A percentile compares a stretch with the other conserved stretches of the same genome.
Evolutionary conservation across 306 rosid genomes (phyloP).

Genomic region (Malus asiatica): DNA sequence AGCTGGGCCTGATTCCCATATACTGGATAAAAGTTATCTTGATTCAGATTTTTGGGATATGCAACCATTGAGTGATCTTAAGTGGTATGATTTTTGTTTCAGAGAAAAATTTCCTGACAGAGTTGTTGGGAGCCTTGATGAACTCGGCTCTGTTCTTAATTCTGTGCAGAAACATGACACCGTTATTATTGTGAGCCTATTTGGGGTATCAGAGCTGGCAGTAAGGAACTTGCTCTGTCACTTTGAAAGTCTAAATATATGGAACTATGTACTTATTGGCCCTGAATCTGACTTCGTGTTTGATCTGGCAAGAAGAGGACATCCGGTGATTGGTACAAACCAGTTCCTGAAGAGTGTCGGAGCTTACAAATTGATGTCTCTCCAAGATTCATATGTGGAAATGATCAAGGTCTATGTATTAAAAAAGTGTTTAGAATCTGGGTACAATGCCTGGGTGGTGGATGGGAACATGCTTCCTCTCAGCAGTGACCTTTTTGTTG

Average conservation of each 20-base stretch:
- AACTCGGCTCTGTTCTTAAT: slow-evolving; percentile 56
- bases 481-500: slow-evolving; percentile 28
- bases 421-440: slow-evolving; percentile 48
- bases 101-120: slow-evolving; percentile 61
- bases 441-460: slow-evolving; percentile 48
- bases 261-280: slow-evolving; percentile 57
- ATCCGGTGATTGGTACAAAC: slow-evolving; percentile 54
- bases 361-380: slow-evolving; percentile 29
- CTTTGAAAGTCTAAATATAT: slow-evolving; percentile 68
- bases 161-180: slow-evolving; percentile 38
- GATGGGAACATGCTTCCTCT: slow-evolving; percentile 57
- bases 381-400: slow-evolving; percentile 30
- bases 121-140: slow-evolving; percentile 41
- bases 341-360: slow-evolving; percentile 40
- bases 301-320: slow-evolving; percentile 82
- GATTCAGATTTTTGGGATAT: slow-evolving; percentile 57
- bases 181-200: slow-evolving; percentile 47
- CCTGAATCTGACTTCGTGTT: slow-evolving; percentile 50
- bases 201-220: slow-evolving; percentile 41
- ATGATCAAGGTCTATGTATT: slow-evolving; percentile 38
- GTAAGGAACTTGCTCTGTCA: slow-evolving; percentile 67
- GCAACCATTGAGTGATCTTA: slow-evolving; percentile 59
- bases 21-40: slow-evolving; percentile 54
- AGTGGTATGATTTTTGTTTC: slow-evolving; percentile 94
- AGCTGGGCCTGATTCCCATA: slow-evolving; percentile 88